Percentiles rank a stretch among this genome's conserved stretches.
phyloP scores from a whole-genome alignment of 2,329 filamentous ascomycete genomes.

The Hortaea werneckii region DNA sequence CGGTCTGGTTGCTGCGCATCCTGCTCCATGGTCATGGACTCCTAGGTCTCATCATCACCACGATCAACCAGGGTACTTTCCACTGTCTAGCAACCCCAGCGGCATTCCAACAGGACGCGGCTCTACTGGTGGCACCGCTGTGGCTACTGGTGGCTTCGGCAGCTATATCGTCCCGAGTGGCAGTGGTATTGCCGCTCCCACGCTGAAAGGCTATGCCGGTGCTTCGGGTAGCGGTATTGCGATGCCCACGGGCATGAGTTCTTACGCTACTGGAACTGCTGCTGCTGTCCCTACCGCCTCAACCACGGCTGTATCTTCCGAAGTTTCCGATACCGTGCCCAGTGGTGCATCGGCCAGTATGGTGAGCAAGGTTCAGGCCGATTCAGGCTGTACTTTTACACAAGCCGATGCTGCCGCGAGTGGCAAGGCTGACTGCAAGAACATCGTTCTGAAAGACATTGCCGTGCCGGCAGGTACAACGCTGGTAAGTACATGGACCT shows the following conservation, averaged over 20 bases:
- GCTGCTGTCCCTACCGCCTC: not conserved
- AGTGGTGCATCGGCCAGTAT: not conserved
- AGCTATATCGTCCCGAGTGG: not conserved
- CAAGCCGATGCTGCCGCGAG: constrained; percentile 18
- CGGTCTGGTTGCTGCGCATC: constrained; percentile 1
- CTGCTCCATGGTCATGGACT: not conserved
- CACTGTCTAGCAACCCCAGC: too few species aligned
- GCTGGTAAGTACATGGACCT: constrained; percentile 7
- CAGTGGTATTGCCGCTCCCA: not conserved
- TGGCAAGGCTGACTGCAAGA: constrained; percentile 27
- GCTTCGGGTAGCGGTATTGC: not conserved
- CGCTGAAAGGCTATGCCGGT: not conserved
- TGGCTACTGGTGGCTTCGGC: not conserved
- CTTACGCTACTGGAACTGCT: not conserved
- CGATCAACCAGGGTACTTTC: not conserved
- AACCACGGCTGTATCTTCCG: not conserved
- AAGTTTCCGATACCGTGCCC: not conserved
- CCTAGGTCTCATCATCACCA: not conserved
- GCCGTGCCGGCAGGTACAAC: constrained; percentile 28
- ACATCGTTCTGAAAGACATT: constrained; percentile 29
- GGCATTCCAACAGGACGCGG: too few species aligned
- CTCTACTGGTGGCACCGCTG: not conserved
- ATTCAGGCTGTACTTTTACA: constrained; percentile 23
- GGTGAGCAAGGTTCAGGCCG: constrained; percentile 4
- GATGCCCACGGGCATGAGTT: not conserved